A percentile compares a stretch with the other conserved stretches of the same genome.
phyloP scores from a whole-genome alignment of 2,329 filamentous ascomycete genomes.

The Venturia pyrina region DNA sequence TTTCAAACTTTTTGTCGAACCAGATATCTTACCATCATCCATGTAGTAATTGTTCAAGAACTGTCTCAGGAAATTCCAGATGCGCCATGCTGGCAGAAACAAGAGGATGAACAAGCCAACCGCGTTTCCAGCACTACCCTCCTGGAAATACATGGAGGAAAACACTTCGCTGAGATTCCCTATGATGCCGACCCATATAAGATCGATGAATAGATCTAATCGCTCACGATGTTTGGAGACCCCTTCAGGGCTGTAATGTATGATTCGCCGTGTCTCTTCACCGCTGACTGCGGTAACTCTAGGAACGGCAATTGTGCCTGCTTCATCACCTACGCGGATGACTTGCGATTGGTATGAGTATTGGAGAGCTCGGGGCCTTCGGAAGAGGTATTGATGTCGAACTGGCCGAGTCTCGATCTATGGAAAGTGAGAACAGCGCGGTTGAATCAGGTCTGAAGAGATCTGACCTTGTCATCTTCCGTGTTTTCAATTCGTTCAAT shows the following conservation, averaged over 20 bases:
- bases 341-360: not conserved
- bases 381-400: slow-evolving; percentile 1
- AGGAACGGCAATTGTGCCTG: not conserved
- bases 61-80: slow-evolving; percentile 15
- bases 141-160: slow-evolving; percentile 7
- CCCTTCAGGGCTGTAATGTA: slow-evolving; percentile 1
- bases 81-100: slow-evolving; percentile 15
- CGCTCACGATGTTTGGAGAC: slow-evolving; percentile 8
- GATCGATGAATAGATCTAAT: slow-evolving; percentile 17
- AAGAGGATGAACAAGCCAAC: slow-evolving; percentile 14
- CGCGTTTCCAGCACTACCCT: not conserved
- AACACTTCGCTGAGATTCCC: slow-evolving; percentile 15
- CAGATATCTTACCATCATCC: not conserved
- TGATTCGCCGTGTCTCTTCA: not conserved
- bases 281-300: not conserved
- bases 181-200: slow-evolving; percentile 16
- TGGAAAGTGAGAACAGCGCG: not conserved
- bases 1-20: too few species aligned
- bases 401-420: not conserved
- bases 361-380: not conserved
- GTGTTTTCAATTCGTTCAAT: not conserved
- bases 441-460: not conserved
- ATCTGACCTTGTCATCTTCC: not conserved
- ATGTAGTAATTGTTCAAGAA: slow-evolving; percentile 14
- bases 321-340: not conserved